A percentile compares a stretch with the other conserved stretches of the same genome.
Conservation (phyloP, 768 basidiomycete genomes). For the Mycena metata region DNA sequence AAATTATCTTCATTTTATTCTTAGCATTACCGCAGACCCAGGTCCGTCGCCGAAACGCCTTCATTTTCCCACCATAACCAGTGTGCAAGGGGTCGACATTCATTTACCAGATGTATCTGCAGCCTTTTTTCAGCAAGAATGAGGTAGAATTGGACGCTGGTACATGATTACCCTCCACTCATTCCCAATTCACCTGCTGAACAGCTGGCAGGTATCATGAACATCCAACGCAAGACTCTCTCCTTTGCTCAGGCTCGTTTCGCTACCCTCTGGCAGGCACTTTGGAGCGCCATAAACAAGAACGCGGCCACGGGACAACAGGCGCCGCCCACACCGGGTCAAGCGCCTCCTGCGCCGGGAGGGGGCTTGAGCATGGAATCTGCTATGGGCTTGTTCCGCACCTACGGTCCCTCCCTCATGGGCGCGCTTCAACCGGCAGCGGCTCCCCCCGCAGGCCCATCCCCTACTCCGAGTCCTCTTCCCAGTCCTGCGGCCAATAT, state of each 20-base stretch:
- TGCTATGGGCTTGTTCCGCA: conserved; percentile 55
- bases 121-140: conserved; percentile 71
- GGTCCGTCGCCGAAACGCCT: conserved; percentile 51
- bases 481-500: conserved; percentile 13
- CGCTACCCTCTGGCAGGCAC: conserved; percentile 60
- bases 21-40: conserved; percentile 78
- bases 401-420: conserved; percentile 57
- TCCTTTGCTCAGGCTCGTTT: conserved; percentile 69
- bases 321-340: conserved; percentile 41
- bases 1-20: conserved; percentile 77
- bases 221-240: conserved; percentile 66
- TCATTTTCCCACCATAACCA: conserved; percentile 23
- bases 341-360: conserved; percentile 38
- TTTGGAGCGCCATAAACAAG: conserved; percentile 61
- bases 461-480: conserved; percentile 15
- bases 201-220: conserved; percentile 51
- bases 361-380: conserved; percentile 44
- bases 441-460: conserved; percentile 15
- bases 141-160: conserved; percentile 73
- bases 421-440: conserved; percentile 45
- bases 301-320: conserved; percentile 44
- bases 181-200: conserved; percentile 1
- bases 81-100: conserved; percentile 72
- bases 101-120: conserved; percentile 70
- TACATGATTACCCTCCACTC: neutral